Percentiles rank a stretch among this genome's conserved stretches.
These are phyloP conservation scores for Sophora flavescens DNA, from an alignment of 306 rosid species.

Conservation along the genomic window DNA sequence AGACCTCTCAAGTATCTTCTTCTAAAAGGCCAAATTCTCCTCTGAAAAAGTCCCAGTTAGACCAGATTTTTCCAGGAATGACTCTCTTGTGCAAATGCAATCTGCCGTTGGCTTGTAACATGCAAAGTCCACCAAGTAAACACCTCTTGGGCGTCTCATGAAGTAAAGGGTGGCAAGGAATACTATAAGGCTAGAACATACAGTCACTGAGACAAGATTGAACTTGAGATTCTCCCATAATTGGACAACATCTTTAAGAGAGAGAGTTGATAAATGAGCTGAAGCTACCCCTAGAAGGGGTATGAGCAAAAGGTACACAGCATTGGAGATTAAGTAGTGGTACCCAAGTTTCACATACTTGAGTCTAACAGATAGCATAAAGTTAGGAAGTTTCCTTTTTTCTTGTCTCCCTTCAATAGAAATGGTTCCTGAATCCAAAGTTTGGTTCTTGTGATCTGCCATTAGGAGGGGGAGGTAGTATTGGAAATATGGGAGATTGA, in stretches of 20 bases:
- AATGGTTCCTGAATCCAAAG: constrained; percentile 16
- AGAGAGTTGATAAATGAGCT: constrained; percentile 63
- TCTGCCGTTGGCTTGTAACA: constrained; percentile 75
- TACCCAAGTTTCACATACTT: constrained; percentile 94
- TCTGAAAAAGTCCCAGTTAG: constrained; percentile 63
- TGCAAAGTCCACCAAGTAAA: constrained; percentile 76
- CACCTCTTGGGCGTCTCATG: constrained; percentile 78
- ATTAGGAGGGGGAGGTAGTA: constrained; percentile 3
- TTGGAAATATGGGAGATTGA: too few species aligned
- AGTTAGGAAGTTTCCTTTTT: constrained; percentile 65
- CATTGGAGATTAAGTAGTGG: constrained; percentile 86
- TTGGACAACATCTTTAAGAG: constrained; percentile 34
- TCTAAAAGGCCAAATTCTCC: too few species aligned
- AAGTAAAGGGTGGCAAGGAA: constrained; percentile 75
- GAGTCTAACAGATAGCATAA: constrained; percentile 69
- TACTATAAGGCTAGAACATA: constrained; percentile 63
- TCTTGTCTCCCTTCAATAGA: constrained; percentile 35
- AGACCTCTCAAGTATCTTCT: too few species aligned
- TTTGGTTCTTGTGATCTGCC: constrained; percentile 45
- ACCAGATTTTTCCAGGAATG: constrained; percentile 65
- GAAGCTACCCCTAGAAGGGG: constrained; percentile 61
- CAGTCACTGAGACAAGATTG: constrained; percentile 65
- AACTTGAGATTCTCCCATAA: constrained; percentile 57
- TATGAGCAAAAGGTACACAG: constrained; percentile 73
- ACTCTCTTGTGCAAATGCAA: constrained; percentile 60